phyloP scores from a whole-genome alignment of 2,329 filamentous ascomycete genomes.

The Cytospora mali region DNA sequence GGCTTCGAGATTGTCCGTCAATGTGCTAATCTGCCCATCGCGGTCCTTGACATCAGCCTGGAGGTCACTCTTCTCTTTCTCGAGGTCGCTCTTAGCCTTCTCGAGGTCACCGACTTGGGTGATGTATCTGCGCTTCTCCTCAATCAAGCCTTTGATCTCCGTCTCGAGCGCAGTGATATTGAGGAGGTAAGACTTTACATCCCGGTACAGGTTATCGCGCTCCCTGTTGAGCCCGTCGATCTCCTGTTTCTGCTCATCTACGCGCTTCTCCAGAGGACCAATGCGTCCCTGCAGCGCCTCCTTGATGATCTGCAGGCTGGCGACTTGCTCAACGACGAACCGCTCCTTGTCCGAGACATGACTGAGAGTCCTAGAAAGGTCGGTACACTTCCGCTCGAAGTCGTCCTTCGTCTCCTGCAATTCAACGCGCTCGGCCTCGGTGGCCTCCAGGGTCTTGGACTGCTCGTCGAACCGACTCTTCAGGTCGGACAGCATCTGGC shows the following conservation, averaged over 20 bases:
- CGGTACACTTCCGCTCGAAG: slow-evolving; percentile 26
- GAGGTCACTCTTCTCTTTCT: slow-evolving; percentile 9
- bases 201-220: slow-evolving; percentile 22
- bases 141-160: slow-evolving; percentile 26
- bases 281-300: slow-evolving; percentile 26
- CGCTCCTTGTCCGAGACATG: slow-evolving; percentile 27
- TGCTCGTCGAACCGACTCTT: slow-evolving; percentile 34
- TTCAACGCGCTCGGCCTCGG: slow-evolving; percentile 19
- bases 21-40: slow-evolving; percentile 13
- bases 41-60: slow-evolving; percentile 12
- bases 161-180: slow-evolving; percentile 30
- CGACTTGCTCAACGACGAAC: slow-evolving; percentile 26
- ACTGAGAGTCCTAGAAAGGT: slow-evolving; percentile 21
- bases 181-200: slow-evolving; percentile 24
- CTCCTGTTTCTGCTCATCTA: slow-evolving; percentile 27
- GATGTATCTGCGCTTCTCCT: slow-evolving; percentile 24
- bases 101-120: slow-evolving; percentile 29
- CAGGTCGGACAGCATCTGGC: slow-evolving; percentile 30
- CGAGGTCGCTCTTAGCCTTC: slow-evolving; percentile 12
- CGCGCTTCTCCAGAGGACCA: slow-evolving; percentile 30
- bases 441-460: slow-evolving; percentile 23
- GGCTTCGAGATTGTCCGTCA: slow-evolving; percentile 16
- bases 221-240: slow-evolving; percentile 15
- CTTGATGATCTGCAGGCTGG: slow-evolving; percentile 31
- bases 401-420: slow-evolving; percentile 22